Evolutionary conservation across 1,284 basidiomycete genomes (phyloP), one percentile per base, ranked within the genome.

Genomic region (Erythrobasidium hasegawianum): DNA sequence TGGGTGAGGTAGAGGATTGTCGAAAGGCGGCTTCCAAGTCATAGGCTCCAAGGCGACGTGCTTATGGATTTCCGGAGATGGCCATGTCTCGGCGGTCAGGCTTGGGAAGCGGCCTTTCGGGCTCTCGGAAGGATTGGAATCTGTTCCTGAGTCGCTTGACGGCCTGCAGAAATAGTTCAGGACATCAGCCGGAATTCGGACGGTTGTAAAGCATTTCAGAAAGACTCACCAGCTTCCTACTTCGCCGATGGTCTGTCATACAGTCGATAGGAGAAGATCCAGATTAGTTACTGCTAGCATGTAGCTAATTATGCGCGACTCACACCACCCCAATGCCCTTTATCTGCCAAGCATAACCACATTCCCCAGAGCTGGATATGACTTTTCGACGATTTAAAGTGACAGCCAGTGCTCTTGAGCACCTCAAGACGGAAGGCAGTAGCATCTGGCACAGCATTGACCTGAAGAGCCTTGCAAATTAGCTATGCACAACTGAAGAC

Each of bases 351-450:
- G 26, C 71, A 72, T 65, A 72, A 68, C 71, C 71, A 72, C 29
- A 72, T 71, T 41, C 71, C 71, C 71, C 71, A 72, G 52, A 71
- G 70, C 53, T 71, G 5, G 33, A 33, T 11, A 70, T n/a, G 70
- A 68, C 71, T 70, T n/a, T 26, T 54, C 13, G 45, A 13, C 11
- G 68, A 71, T 4, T 43, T 33, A 57, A 68, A 66, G 53, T 72
- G 64, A 53, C 71, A 72, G 13, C 64, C 29, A 43, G 70, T 71
- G 10, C 18, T 13, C 4, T 33, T 1, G 3, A 72, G 14, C 2
- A 59, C 58, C 1, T 69, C 24, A 16, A 26, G 40, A 16, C 65
- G 67, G 38, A 66, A 69, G 10, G 71, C 47, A 4, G 71, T 69
- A n/a, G 71, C 64, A 54, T 72, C 71, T 10, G 70, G 62, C 11